phyloP scores from a whole-genome alignment of 352 stramenopile species.

The Phytophthora nicotianae region DNA sequence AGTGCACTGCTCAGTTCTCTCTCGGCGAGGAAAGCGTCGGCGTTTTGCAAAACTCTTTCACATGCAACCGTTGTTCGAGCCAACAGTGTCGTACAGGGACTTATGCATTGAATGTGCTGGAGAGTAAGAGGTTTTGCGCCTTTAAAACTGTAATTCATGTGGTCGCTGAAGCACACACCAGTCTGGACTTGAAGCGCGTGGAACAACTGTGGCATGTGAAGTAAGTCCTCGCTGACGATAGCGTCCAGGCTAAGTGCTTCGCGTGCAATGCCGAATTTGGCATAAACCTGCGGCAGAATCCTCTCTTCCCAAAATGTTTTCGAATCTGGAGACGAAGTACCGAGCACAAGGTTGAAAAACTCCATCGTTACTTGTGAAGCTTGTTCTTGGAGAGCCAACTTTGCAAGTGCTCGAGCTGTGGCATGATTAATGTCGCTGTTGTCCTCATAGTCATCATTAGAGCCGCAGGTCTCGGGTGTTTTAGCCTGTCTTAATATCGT shows the following conservation, averaged over 20 bases:
- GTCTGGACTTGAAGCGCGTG: constrained; percentile 51
- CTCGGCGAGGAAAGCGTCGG: constrained; percentile 27
- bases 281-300: constrained; percentile 47
- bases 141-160: constrained; percentile 49
- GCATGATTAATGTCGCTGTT: constrained; percentile 5
- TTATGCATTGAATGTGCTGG: constrained; percentile 25
- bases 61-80: constrained; percentile 31
- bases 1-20: constrained; percentile 36
- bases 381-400: constrained; percentile 24
- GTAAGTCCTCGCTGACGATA: constrained; percentile 42
- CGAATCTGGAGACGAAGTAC: constrained; percentile 29
- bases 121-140: constrained; percentile 26
- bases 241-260: constrained; percentile 27
- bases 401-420: constrained; percentile 22
- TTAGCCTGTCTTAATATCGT: constrained; percentile 31
- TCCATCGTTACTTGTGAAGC: constrained; percentile 34
- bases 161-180: constrained; percentile 27
- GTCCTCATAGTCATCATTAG: constrained; percentile 11
- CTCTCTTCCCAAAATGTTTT: constrained; percentile 56
- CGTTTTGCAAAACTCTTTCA: constrained; percentile 31
- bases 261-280: constrained; percentile 46
- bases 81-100: constrained; percentile 28
- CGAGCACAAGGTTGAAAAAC: constrained; percentile 70
- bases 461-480: background rate
- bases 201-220: constrained; percentile 65